These are phyloP conservation scores for Nicotiana otophora DNA, from an alignment of 257 asterid species.

Conservation along the genomic window DNA sequence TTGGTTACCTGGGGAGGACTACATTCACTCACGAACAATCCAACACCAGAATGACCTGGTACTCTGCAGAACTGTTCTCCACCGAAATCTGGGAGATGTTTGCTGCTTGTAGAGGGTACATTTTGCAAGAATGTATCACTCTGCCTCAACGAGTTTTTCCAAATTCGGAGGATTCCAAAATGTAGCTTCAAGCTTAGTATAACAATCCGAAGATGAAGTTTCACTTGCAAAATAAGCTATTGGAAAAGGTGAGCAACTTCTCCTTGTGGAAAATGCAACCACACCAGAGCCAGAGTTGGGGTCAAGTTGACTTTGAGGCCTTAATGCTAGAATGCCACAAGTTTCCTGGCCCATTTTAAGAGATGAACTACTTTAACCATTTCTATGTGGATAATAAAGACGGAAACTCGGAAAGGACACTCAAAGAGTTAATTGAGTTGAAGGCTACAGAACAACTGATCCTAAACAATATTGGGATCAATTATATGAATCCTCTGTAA, in stretches of 20 bases:
- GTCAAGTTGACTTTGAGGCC: neutral
- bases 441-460: neutral
- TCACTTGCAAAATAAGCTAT: neutral
- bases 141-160: constrained; percentile 23
- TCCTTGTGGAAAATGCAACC: neutral
- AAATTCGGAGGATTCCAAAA: constrained; percentile 20
- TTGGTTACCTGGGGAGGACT: constrained; percentile 8
- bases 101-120: constrained; percentile 5
- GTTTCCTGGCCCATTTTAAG: neutral
- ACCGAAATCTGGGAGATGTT: constrained; percentile 11
- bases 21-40: constrained; percentile 3
- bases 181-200: constrained; percentile 21
- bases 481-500: neutral
- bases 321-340: neutral
- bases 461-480: neutral
- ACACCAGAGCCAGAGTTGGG: neutral
- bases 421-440: neutral
- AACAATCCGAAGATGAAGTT: neutral
- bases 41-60: constrained; percentile 18
- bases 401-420: neutral
- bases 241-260: neutral
- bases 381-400: neutral
- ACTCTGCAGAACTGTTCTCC: constrained; percentile 15
- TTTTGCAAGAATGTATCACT: neutral
- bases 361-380: neutral